A percentile compares a stretch with the other conserved stretches of the same genome.
Conservation (phyloP, 106 monocot species). For the Platanthera zijinensis region DNA sequence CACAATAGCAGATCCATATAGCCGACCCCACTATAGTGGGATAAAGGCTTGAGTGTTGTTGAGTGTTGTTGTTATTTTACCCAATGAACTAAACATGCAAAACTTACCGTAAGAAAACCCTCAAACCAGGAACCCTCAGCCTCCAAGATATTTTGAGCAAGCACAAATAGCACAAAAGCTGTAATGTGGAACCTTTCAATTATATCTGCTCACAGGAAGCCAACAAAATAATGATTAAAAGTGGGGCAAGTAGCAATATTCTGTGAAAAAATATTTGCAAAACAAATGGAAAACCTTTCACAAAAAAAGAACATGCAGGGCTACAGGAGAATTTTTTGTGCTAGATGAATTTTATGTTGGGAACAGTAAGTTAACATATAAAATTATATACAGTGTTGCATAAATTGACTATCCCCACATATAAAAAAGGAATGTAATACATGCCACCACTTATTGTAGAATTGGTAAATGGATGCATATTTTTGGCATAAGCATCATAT, state of each 20-base stretch:
- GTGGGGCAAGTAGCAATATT: neutral
- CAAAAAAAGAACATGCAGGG: neutral
- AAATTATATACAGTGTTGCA: neutral
- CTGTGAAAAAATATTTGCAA: neutral
- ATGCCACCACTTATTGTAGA: neutral
- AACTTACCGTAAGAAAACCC: constrained; percentile 56
- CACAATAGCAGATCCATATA: too few species aligned
- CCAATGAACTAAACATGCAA: neutral
- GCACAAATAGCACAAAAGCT: constrained; percentile 67
- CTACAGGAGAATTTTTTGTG: neutral
- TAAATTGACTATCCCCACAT: neutral
- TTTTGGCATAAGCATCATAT: neutral
- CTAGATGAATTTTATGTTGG: neutral
- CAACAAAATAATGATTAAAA: neutral
- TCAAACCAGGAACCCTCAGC: constrained; percentile 74
- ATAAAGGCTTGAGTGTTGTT: too few species aligned
- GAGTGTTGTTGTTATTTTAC: neutral
- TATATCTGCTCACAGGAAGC: constrained; percentile 38
- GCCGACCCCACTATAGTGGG: too few species aligned
- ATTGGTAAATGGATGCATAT: neutral
- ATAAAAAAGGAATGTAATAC: neutral
- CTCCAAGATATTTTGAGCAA: constrained; percentile 80
- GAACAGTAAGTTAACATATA: neutral
- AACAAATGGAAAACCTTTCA: neutral
- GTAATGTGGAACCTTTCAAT: constrained; percentile 73